A percentile compares a stretch with the other conserved stretches of the same genome.
These are phyloP conservation scores for Setaria italica DNA, from an alignment of 202 grass and related monocot species.

Conservation along the genomic window DNA sequence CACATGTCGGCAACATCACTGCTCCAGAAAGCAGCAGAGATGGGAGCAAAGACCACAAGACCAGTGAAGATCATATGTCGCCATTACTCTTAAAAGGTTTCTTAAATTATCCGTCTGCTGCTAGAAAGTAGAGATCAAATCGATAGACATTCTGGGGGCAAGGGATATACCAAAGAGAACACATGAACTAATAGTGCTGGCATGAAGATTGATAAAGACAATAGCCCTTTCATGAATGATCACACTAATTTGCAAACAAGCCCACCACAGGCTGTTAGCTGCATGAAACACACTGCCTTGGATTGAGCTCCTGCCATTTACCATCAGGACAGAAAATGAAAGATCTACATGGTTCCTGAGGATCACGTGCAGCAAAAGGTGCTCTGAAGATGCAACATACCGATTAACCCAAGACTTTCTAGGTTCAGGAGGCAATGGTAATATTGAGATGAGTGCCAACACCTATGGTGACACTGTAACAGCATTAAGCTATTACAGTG, in stretches of 20 bases:
- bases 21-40: conserved; percentile 44
- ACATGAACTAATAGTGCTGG: conserved; percentile 18
- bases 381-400: conserved; percentile 7
- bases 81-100: conserved; percentile 53
- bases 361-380: conserved; percentile 23
- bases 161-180: conserved; percentile 9
- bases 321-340: conserved; percentile 33
- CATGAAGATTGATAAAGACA: conserved; percentile 18
- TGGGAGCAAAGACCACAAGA: conserved; percentile 11
- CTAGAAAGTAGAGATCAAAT: background rate
- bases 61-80: conserved; percentile 38
- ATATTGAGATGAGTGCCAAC: background rate
- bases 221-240: conserved; percentile 8
- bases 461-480: background rate
- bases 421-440: no score
- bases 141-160: conserved; percentile 9
- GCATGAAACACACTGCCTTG: conserved; percentile 20
- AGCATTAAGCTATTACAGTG: conserved; percentile 36
- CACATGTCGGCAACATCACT: conserved; percentile 43
- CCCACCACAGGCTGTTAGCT: conserved; percentile 16
- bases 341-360: conserved; percentile 18
- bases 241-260: conserved; percentile 3
- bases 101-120: conserved; percentile 26
- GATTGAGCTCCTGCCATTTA: conserved; percentile 16
- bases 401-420: background rate